Evolutionary conservation across 2,329 filamentous ascomycete species (phyloP), one percentile per base, ranked within the genome.

Genomic region (Ophiostoma perfectum): DNA sequence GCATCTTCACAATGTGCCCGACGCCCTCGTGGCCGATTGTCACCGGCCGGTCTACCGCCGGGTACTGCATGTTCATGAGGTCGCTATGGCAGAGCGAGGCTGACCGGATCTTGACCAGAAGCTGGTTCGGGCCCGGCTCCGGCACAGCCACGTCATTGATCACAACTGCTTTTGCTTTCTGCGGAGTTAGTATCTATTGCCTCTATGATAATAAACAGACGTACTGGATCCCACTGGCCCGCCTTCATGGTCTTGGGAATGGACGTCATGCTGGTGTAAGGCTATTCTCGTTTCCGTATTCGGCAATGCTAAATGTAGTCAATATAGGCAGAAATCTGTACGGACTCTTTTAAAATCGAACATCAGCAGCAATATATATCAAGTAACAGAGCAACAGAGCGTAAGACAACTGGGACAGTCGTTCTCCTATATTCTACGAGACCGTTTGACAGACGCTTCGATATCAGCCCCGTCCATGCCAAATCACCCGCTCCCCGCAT

Each of bases 21-120:
- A 81, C 79, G 16, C 80, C 81, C 74, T 83, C 81, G 70, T 83
- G 81, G 4, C 81, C 80, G 5, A 81, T 72, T 5, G 73, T 72
- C 3, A 73, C 60, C 4, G 73, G 73, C 9, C 65, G 64, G 66
- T 74, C 73, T 66, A 70, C 70, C n/a, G 71, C 66, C 3, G 72
- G 70, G 55, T 68, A 52, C 58, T 72, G 70, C 68, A 70, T 70
- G 47, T 74, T 73, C 65, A 72, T 70, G 14, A 74, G 70, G 69
- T 74, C 76, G 47, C 72, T 75, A 71, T 78, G 77, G 70, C 77
- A 78, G 47, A 78, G 74, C 27, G 76, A 78, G 4, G 77, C 77
- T 7, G 75, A 77, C 42, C 72, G 70, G 66, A 77, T 75, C 69
- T 77, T 76, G 73, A 78, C 75, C 44, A 78, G 76, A 70, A 78